Evolutionary conservation across 257 asterid species (phyloP), one percentile per base, ranked within the genome.

Genomic region (Linderniella brevidens): DNA sequence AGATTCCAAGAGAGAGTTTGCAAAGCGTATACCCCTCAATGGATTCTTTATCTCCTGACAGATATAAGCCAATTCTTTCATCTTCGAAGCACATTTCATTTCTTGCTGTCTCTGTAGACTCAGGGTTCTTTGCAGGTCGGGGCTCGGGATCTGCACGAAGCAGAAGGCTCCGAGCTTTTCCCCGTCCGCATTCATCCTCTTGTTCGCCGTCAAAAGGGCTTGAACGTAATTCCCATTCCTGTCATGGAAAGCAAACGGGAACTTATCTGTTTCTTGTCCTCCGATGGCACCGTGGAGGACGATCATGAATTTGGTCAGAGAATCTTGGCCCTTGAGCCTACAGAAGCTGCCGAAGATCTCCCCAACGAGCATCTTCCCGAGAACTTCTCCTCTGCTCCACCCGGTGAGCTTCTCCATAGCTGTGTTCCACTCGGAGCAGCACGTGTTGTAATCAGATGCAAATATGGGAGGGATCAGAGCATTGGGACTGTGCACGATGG

Each of bases 331-430:
- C 6, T 76, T 73, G 81, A 77, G 38, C 71, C 73, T 48, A 86
- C 94, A 82, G 49, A 60, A 64, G 54, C 80, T 67, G 19, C 96
- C 96, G 61, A 86, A 86, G 62, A 82, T 57, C 67, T 86, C 94
- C 36, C 94, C 93, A 6, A 82, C 90, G 54, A 86, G 58, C 87
- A 86, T 64, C 59, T 79, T 86, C 53, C 85, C 97, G 36, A 73
- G 19, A 11, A 75, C 59, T 13, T 86, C 94, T 50, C 20, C 78
- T 61, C 63, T 79, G 55, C 68, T 75, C 87, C 93, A 86, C 14
- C 97, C 93, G 9, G 93, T 75, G 61, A 86, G 78, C 62, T 77
- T 86, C 65, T 86, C 93, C 87, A 86, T 82, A 47, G 97, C 94
- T 1, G 74, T 62, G 61, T 86, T 86, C 97, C 97, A 86, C 64